phyloP scores from a whole-genome alignment of 495 filamentous ascomycete species.

The Hyaloscypha hepaticicola region DNA sequence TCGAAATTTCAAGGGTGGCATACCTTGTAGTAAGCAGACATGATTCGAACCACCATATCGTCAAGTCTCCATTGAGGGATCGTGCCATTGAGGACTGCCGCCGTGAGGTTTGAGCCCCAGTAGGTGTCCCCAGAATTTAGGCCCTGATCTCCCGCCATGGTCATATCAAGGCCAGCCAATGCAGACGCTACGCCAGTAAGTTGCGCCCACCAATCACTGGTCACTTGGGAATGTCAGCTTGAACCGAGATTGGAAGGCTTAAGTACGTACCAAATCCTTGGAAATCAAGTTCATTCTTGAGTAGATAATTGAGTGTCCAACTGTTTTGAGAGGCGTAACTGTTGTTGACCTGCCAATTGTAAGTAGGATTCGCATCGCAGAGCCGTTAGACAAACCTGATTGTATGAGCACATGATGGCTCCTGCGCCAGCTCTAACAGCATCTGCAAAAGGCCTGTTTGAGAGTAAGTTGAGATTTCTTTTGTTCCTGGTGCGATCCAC shows the following conservation, averaged over 20 bases:
- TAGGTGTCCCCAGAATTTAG: slow-evolving; percentile 71
- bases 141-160: slow-evolving; percentile 84
- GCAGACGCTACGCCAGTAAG: slow-evolving; percentile 77
- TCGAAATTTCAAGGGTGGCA: background rate
- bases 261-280: slow-evolving; percentile 65
- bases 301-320: slow-evolving; percentile 72
- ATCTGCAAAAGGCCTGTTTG: slow-evolving; percentile 63
- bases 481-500: slow-evolving; percentile 32
- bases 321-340: slow-evolving; percentile 69
- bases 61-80: slow-evolving; percentile 88
- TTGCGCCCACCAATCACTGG: slow-evolving; percentile 89
- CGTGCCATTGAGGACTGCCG: slow-evolving; percentile 86
- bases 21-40: slow-evolving; percentile 88
- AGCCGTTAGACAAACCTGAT: slow-evolving; percentile 47
- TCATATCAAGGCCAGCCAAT: slow-evolving; percentile 89
- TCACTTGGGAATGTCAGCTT: slow-evolving; percentile 43
- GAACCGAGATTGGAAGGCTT: slow-evolving; percentile 7
- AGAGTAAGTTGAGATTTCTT: slow-evolving; percentile 27
- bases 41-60: slow-evolving; percentile 90
- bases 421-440: slow-evolving; percentile 75
- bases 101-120: slow-evolving; percentile 85
- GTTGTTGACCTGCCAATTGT: slow-evolving; percentile 54
- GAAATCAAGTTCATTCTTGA: slow-evolving; percentile 91
- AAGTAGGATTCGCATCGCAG: background rate
- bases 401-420: slow-evolving; percentile 92